Evolutionary conservation across 768 basidiomycete genomes (phyloP).

Genomic region (Pleurotus pulmonarius): DNA sequence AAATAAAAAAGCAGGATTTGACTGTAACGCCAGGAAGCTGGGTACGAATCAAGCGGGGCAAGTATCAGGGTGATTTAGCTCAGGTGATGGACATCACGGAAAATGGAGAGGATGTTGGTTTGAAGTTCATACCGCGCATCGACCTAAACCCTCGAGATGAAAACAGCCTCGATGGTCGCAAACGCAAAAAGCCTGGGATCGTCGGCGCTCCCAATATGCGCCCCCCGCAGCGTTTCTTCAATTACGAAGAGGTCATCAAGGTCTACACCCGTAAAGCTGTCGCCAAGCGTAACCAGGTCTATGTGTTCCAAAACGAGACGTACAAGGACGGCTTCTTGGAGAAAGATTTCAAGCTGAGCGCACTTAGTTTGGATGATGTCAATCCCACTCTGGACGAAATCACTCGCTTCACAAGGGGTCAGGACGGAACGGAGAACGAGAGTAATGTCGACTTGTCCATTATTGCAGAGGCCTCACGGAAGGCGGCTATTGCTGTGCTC

Average conservation of each 20-base stretch:
- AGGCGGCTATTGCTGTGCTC: constrained; percentile 88
- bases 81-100: constrained; percentile 94
- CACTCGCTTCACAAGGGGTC: constrained; percentile 78
- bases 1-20: constrained; percentile 92
- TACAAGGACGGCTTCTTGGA: constrained; percentile 94
- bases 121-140: constrained; percentile 96
- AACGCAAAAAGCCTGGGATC: constrained; percentile 66
- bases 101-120: constrained; percentile 87
- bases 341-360: constrained; percentile 87
- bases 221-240: constrained; percentile 91
- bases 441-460: constrained; percentile 80
- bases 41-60: constrained; percentile 93
- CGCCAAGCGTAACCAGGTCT: constrained; percentile 68
- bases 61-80: constrained; percentile 91
- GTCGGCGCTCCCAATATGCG: constrained; percentile 56
- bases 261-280: constrained; percentile 80
- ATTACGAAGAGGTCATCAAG: constrained; percentile 86
- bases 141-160: constrained; percentile 92
- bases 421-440: constrained; percentile 62
- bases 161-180: constrained; percentile 56
- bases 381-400: constrained; percentile 97
- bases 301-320: constrained; percentile 89
- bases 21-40: constrained; percentile 84
- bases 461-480: constrained; percentile 89
- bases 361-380: constrained; percentile 80